Conservation (phyloP, 306 rosid species). For the Acacia acuminata region DNA sequence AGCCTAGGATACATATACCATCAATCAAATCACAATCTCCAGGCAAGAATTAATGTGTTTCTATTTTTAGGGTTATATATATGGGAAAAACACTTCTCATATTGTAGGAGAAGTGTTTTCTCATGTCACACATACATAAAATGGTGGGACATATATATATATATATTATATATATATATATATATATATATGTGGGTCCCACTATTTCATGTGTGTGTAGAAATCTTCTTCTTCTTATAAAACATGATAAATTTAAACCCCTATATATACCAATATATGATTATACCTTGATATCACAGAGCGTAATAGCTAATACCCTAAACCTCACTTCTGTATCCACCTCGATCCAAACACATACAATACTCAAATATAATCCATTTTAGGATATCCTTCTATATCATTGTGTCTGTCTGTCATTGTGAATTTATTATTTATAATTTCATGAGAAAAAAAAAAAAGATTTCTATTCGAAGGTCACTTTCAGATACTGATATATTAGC, state of each 20-base stretch:
- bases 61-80: neutral
- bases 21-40: neutral
- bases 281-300: conserved; percentile 78
- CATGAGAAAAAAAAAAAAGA: neutral
- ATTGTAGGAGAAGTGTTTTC: too few species aligned
- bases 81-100: too few species aligned
- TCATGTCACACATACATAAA: too few species aligned
- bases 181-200: too few species aligned
- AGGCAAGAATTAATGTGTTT: neutral
- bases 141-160: too few species aligned
- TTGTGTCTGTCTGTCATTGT: neutral
- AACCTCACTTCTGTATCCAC: conserved; percentile 38
- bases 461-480: conserved; percentile 36
- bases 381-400: neutral
- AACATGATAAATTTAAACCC: too few species aligned
- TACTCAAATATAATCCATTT: neutral
- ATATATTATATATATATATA: too few species aligned
- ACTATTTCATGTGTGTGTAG: too few species aligned
- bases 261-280: neutral
- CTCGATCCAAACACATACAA: conserved; percentile 21
- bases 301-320: conserved; percentile 46
- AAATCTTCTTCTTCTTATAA: too few species aligned
- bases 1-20: neutral
- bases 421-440: conserved; percentile 4
- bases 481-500: neutral